phyloP scores from a whole-genome alignment of 257 asterid genomes.

The Apocynum venetum region DNA sequence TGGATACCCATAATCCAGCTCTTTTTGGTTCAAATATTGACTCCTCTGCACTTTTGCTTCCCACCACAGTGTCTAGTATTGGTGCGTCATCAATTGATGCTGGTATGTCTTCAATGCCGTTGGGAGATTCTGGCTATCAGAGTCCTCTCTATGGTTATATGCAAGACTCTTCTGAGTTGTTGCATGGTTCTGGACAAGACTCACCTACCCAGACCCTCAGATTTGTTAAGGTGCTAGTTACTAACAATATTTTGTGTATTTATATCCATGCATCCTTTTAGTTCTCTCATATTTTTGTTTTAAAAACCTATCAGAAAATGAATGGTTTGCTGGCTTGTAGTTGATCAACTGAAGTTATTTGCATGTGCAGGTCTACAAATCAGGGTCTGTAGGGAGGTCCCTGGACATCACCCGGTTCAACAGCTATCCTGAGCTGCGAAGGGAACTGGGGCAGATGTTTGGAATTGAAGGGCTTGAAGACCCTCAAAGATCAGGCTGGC shows the following conservation, averaged over 20 bases:
- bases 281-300: not conserved
- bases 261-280: not conserved
- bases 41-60: slow-evolving; percentile 68
- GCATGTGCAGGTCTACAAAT: slow-evolving; percentile 63
- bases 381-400: slow-evolving; percentile 89
- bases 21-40: slow-evolving; percentile 59
- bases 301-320: not conserved
- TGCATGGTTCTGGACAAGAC: slow-evolving; percentile 62
- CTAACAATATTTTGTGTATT: not conserved
- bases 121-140: slow-evolving; percentile 64
- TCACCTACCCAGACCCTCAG: slow-evolving; percentile 47
- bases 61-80: slow-evolving; percentile 54
- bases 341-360: slow-evolving; percentile 9
- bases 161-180: slow-evolving; percentile 69
- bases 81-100: slow-evolving; percentile 54
- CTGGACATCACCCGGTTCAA: slow-evolving; percentile 84
- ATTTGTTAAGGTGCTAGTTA: slow-evolving; percentile 68
- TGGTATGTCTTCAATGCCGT: slow-evolving; percentile 55
- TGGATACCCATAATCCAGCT: slow-evolving; percentile 59
- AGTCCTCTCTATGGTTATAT: slow-evolving; percentile 55
- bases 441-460: slow-evolving; percentile 84
- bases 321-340: not conserved
- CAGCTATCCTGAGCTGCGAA: slow-evolving; percentile 93
- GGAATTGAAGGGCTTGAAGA: slow-evolving; percentile 94
- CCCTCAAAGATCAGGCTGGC: slow-evolving; percentile 99